phyloP scores from a whole-genome alignment of 306 rosid species.

The Ormosia emarginata region DNA sequence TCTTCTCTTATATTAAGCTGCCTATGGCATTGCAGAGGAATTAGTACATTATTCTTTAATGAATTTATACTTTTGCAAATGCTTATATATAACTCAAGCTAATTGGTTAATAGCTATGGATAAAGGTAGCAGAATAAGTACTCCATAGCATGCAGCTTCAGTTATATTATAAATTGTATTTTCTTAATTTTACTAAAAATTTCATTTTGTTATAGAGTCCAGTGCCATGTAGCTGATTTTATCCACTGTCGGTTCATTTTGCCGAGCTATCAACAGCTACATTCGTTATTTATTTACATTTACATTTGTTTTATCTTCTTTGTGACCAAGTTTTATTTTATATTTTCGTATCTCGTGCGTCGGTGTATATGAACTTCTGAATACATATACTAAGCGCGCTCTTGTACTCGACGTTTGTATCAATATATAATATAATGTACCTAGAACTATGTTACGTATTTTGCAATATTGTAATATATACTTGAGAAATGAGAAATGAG shows the following conservation, averaged over 20 bases:
- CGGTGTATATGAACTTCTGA: not conserved
- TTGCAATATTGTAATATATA: not conserved
- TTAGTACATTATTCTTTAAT: not conserved
- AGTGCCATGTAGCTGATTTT: not conserved
- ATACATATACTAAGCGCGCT: not conserved
- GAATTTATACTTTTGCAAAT: not conserved
- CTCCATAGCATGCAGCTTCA: not conserved
- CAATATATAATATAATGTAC: not conserved
- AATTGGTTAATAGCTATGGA: constrained; percentile 14
- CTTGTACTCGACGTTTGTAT: no score
- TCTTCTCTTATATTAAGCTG: not conserved
- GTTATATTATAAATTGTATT: not conserved
- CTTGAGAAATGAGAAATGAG: not conserved
- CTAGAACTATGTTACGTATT: not conserved
- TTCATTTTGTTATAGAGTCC: not conserved
- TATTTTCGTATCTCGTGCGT: not conserved
- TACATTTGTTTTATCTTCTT: not conserved
- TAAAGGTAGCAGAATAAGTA: constrained; percentile 5
- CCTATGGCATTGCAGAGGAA: constrained; percentile 7
- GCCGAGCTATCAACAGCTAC: not conserved
- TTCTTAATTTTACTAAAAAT: not conserved
- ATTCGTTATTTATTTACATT: not conserved
- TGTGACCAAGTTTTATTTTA: not conserved
- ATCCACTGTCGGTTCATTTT: not conserved
- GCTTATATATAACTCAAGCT: not conserved